Evolutionary conservation across 176 grass and related monocot genomes (phyloP), one percentile per base, ranked within the genome.

Genomic region (Tuctoria greenei): DNA sequence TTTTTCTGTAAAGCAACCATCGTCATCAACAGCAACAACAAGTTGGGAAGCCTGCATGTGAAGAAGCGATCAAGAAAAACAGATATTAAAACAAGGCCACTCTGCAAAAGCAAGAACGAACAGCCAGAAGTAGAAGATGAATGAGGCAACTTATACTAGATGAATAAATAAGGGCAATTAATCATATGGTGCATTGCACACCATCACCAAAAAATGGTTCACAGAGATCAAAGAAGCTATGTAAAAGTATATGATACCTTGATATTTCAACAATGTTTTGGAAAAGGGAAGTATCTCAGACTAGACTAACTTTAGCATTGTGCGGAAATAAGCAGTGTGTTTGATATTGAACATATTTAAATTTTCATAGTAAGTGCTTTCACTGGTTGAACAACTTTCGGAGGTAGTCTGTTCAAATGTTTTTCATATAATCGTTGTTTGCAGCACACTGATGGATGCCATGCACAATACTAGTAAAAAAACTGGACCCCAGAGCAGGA

Each of bases 1-100:
- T 62, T 92, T 94, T 76, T 92, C 89, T 46, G 72, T 95, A 44
- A 99, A 95, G 26, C 92, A 77, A 51, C 95, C 95, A 54, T 99
- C 91, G 20, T 84, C 89, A 95, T 99, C 95, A 80, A 99, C 95
- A 67, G 95, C 86, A 10, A 99, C 91, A 78, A 99, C 79, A 82
- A 95, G 95, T 52, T 88, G 87, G 79, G 69, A 71, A 74, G 77
- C 81, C 95, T 99, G 75, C 20, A 80, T 13, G 54, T 76, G 31
- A 72, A 60, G 41, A 16, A 78, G 21, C 16, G 59, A 80, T 47
- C 42, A 63, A 55, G 23, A 8, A 56, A 34, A 63, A 60, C 6
- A 25, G 26, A 62, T 36, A 75, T 16, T 69, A 59, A 64, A 64
- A 44, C 35, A 42, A 69, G 41, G 35, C 20, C 49, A 72, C 41